Percentiles rank a stretch among this genome's conserved stretches.
Evolutionary conservation across 2,329 filamentous ascomycete species (phyloP).

Genomic region (Anthostomella pinea): DNA sequence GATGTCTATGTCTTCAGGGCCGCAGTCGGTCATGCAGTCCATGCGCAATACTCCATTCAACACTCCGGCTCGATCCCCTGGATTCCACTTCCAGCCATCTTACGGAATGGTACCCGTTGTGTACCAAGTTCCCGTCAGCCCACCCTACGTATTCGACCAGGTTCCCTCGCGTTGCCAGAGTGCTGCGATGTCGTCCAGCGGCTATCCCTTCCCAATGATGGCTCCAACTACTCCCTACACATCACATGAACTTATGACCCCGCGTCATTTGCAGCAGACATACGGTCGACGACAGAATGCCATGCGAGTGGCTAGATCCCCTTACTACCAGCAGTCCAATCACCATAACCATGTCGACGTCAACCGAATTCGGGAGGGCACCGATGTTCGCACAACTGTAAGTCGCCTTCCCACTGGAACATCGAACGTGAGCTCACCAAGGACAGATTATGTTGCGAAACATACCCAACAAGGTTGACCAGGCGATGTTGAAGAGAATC

Average conservation of each 20-base stretch:
- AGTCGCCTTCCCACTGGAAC: constrained; percentile 29
- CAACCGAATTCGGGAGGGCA: constrained; percentile 58
- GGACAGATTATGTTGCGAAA: constrained; percentile 87
- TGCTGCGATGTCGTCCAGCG: constrained; percentile 24
- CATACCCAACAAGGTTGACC: constrained; percentile 86
- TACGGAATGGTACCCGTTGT: constrained; percentile 38
- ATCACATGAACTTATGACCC: constrained; percentile 38
- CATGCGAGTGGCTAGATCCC: constrained; percentile 42
- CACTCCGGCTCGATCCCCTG: constrained; percentile 22
- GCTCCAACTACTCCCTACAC: constrained; percentile 21
- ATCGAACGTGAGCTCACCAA: constrained; percentile 7
- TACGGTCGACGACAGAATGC: constrained; percentile 49
- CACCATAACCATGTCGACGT: constrained; percentile 64
- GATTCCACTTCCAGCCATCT: constrained; percentile 29
- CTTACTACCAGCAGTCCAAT: constrained; percentile 46
- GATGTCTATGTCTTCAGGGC: constrained; percentile 25
- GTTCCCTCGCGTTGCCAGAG: constrained; percentile 29
- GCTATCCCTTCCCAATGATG: constrained; percentile 27
- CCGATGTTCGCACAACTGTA: constrained; percentile 74
- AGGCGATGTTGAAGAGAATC: constrained; percentile 72
- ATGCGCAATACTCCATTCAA: constrained; percentile 22
- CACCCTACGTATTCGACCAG: constrained; percentile 35
- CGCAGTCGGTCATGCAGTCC: constrained; percentile 20
- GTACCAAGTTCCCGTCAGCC: constrained; percentile 32
- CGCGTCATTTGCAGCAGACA: constrained; percentile 34